Percentiles rank a stretch among this genome's conserved stretches.
phyloP scores from a whole-genome alignment of 2,329 filamentous ascomycete species.

The Trichoderma citrinoviride region DNA sequence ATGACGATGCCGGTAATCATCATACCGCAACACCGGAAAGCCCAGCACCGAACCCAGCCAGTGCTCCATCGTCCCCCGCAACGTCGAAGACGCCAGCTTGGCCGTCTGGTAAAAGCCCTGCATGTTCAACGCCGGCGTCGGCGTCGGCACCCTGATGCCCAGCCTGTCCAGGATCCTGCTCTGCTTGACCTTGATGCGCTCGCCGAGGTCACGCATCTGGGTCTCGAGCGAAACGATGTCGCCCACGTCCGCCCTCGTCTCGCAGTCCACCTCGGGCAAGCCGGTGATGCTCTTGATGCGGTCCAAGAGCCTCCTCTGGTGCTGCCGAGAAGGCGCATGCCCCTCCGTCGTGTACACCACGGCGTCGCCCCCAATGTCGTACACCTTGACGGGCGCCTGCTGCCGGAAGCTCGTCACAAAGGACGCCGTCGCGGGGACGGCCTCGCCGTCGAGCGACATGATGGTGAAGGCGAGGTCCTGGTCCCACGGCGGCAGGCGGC shows the following conservation, averaged over 20 bases:
- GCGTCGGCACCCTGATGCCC: background rate
- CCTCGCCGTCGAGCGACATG: constrained; percentile 16
- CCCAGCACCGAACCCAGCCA: constrained; percentile 16
- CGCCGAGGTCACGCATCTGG: constrained; percentile 10
- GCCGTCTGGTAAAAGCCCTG: constrained; percentile 14
- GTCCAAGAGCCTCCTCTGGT: background rate
- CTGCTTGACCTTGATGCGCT: constrained; percentile 8
- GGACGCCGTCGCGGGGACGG: constrained; percentile 3
- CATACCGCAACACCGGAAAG: background rate
- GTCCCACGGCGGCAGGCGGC: too few relatives aligned
- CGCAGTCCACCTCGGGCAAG: background rate
- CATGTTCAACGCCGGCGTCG: background rate
- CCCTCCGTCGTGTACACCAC: constrained; percentile 17
- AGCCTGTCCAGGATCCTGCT: background rate
- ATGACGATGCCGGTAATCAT: background rate
- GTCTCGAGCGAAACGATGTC: constrained; percentile 1
- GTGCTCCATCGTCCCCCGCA: constrained; percentile 17
- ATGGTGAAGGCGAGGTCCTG: constrained; percentile 14
- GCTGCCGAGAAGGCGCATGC: background rate
- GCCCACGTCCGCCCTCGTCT: background rate
- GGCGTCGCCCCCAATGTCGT: constrained; percentile 11
- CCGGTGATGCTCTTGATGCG: background rate
- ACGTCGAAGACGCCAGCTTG: constrained; percentile 4
- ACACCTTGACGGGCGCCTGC: constrained; percentile 4
- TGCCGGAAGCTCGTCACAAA: constrained; percentile 17